Evolutionary conservation across 2,329 filamentous ascomycete genomes (phyloP).

Genomic region (Teratosphaeria destructans): DNA sequence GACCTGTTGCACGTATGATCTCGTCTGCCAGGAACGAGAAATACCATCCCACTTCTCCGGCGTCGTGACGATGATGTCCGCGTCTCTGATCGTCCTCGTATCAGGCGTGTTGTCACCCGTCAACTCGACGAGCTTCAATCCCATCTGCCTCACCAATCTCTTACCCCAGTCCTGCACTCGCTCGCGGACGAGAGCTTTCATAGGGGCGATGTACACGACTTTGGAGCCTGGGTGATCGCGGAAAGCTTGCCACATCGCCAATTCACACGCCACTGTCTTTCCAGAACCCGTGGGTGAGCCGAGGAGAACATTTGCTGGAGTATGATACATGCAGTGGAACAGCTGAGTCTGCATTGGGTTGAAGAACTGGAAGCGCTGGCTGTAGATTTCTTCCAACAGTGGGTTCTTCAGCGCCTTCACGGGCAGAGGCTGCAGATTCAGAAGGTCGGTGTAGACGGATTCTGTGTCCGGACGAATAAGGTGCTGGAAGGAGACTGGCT

Average conservation of each 20-base stretch:
- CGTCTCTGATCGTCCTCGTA: conserved; percentile 86
- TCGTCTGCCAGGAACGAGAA: conserved; percentile 94
- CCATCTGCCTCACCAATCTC: conserved; percentile 70
- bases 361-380: conserved; percentile 84
- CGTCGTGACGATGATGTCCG: conserved; percentile 95
- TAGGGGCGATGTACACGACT: conserved; percentile 96
- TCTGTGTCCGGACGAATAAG: conserved; percentile 95
- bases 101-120: conserved; percentile 98
- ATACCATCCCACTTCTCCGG: conserved; percentile 99
- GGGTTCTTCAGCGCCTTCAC: conserved; percentile 82
- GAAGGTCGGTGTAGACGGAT: conserved; percentile 88
- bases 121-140: conserved; percentile 83
- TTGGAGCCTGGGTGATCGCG: conserved; percentile 82
- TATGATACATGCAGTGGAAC: conserved; percentile 93
- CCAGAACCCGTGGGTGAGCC: conserved; percentile 95
- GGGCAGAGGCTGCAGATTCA: conserved; percentile 82
- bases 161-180: conserved; percentile 90
- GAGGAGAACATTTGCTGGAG: conserved; percentile 78
- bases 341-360: conserved; percentile 99
- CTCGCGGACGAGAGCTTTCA: conserved; percentile 97
- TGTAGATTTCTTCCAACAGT: conserved; percentile 77
- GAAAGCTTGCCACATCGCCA: conserved; percentile 99
- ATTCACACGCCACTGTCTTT: conserved; percentile 89
- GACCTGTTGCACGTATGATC: conserved; percentile 90
- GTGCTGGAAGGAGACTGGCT: conserved; percentile 93